A percentile compares a stretch with the other conserved stretches of the same genome.
Conservation (phyloP, 768 basidiomycete species). For the Kwoniella sp. region DNA sequence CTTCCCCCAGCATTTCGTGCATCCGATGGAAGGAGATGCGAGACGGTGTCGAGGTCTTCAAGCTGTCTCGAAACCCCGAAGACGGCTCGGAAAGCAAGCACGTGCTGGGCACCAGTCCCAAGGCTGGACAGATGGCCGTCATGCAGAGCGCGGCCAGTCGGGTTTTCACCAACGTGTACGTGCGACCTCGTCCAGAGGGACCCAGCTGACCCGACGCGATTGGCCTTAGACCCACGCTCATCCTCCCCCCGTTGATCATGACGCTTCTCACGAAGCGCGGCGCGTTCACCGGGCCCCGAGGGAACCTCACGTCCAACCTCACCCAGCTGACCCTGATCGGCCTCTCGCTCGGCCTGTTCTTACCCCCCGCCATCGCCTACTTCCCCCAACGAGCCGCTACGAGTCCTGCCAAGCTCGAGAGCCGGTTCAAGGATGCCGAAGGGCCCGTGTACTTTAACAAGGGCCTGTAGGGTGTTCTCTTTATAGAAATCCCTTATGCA, state of each 20-base stretch:
- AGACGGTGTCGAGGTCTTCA: constrained; percentile 49
- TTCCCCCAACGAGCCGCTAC: constrained; percentile 51
- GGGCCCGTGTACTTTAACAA: constrained; percentile 53
- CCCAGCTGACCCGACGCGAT: background rate
- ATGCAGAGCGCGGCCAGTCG: constrained; percentile 51
- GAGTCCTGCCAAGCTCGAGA: constrained; percentile 49
- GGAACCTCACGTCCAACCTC: constrained; percentile 30
- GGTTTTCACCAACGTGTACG: constrained; percentile 52
- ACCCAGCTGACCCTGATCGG: constrained; percentile 51
- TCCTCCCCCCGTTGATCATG: constrained; percentile 52
- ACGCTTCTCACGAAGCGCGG: constrained; percentile 47
- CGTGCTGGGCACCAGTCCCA: constrained; percentile 49
- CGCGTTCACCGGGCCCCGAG: constrained; percentile 48
- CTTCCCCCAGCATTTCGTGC: constrained; percentile 48
- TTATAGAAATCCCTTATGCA: background rate
- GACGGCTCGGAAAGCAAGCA: constrained; percentile 37
- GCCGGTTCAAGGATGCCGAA: constrained; percentile 32
- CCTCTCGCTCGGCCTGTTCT: constrained; percentile 50
- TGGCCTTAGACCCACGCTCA: constrained; percentile 49
- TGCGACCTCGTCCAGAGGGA: background rate
- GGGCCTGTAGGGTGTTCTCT: constrained; percentile 40
- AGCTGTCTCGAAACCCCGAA: constrained; percentile 27
- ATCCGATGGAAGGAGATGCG: constrained; percentile 53
- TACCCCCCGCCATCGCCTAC: constrained; percentile 52
- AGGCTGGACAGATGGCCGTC: constrained; percentile 51